Percentiles rank a stretch among this genome's conserved stretches.
Conservation (phyloP, 345 rosid genomes). For the Garcia nutans region DNA sequence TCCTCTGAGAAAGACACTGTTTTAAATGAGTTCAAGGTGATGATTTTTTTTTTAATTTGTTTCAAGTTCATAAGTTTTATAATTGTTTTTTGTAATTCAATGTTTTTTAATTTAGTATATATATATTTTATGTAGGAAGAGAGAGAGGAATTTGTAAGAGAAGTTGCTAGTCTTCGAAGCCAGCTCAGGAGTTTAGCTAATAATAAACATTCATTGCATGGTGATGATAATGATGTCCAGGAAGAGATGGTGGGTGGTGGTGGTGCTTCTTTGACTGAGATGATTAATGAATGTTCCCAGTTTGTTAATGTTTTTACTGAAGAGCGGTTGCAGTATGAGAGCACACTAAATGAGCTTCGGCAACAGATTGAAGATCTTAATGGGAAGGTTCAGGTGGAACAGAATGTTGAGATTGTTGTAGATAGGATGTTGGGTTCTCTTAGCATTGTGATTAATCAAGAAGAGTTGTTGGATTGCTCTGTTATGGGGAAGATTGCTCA, state of each 20-base stretch:
- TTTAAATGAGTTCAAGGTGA: slow-evolving; percentile 7
- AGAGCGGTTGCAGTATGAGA: slow-evolving; percentile 46
- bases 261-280: slow-evolving; percentile 24
- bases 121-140: slow-evolving; percentile 43
- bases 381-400: slow-evolving; percentile 39
- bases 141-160: slow-evolving; percentile 42
- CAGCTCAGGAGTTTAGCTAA: slow-evolving; percentile 45
- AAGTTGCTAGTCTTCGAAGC: slow-evolving; percentile 39
- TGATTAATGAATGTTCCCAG: slow-evolving; percentile 50
- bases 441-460: slow-evolving; percentile 52
- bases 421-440: slow-evolving; percentile 66
- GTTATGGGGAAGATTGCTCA: slow-evolving; percentile 46
- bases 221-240: slow-evolving; percentile 16
- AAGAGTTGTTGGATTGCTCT: slow-evolving; percentile 55
- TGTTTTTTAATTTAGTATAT: not conserved
- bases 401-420: slow-evolving; percentile 46
- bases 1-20: not conserved
- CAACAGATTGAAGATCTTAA: slow-evolving; percentile 61
- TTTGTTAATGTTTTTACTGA: slow-evolving; percentile 39
- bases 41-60: not conserved
- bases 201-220: slow-evolving; percentile 19
- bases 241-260: slow-evolving; percentile 19
- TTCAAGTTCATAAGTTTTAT: not conserved
- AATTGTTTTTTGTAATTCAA: not conserved
- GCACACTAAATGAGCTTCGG: slow-evolving; percentile 42